Conservation (phyloP, 331 rosid genomes). For the Quercus phellos region DNA sequence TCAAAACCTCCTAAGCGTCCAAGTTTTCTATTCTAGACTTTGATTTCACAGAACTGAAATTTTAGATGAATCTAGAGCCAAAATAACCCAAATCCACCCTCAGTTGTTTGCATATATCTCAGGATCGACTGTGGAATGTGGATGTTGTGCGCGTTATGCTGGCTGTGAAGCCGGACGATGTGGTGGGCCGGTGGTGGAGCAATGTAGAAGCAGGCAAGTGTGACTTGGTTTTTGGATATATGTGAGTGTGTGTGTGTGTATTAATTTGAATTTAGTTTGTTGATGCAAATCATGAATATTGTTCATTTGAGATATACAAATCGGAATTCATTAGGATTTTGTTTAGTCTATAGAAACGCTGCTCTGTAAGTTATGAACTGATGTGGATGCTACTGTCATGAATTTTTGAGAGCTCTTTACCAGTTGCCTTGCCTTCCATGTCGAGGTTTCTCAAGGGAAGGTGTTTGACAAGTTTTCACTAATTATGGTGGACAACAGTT, state of each 20-base stretch:
- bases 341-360: not conserved
- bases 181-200: slow-evolving; percentile 54
- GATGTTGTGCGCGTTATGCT: slow-evolving; percentile 68
- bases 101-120: slow-evolving; percentile 59
- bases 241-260: not conserved
- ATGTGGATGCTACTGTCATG: not conserved
- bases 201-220: slow-evolving; percentile 86
- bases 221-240: not conserved
- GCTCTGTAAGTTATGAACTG: too few relatives aligned
- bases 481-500: too few relatives aligned
- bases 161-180: slow-evolving; percentile 67
- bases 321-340: not conserved
- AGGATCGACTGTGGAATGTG: slow-evolving; percentile 41
- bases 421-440: not conserved
- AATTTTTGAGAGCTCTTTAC: not conserved
- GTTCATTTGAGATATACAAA: not conserved
- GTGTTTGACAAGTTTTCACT: not conserved
- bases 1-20: slow-evolving; percentile 25
- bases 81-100: slow-evolving; percentile 57
- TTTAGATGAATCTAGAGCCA: slow-evolving; percentile 41
- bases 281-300: not conserved
- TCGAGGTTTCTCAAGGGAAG: not conserved
- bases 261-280: not conserved
- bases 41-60: slow-evolving; percentile 61
- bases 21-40: slow-evolving; percentile 57